These are phyloP conservation scores for Cadophora malorum DNA, from an alignment of 2,329 filamentous ascomycete genomes.

Conservation along the genomic window DNA sequence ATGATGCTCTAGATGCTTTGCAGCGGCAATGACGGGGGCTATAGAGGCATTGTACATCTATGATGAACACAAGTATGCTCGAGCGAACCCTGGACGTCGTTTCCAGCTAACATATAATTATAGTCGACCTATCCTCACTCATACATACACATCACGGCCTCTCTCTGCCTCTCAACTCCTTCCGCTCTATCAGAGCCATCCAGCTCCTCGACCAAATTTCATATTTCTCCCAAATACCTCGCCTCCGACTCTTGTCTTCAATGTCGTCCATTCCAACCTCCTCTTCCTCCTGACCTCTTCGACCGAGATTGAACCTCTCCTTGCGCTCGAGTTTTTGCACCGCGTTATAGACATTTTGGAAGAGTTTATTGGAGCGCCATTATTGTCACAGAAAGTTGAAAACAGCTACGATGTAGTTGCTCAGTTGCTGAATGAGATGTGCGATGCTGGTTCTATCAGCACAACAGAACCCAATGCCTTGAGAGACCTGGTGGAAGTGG, in stretches of 20 bases:
- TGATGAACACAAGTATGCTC: slow-evolving; percentile 86
- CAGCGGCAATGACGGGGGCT: slow-evolving; percentile 74
- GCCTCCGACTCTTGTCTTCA: slow-evolving; percentile 89
- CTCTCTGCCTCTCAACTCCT: slow-evolving; percentile 78
- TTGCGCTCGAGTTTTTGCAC: slow-evolving; percentile 93
- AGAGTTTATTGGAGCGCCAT: slow-evolving; percentile 88
- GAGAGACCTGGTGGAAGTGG: slow-evolving; percentile 88
- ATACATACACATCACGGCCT: slow-evolving; percentile 84
- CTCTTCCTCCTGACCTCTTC: slow-evolving; percentile 87
- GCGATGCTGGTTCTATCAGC: slow-evolving; percentile 86
- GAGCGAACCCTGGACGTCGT: slow-evolving; percentile 62
- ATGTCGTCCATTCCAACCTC: slow-evolving; percentile 83
- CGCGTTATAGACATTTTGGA: slow-evolving; percentile 91
- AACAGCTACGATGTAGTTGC: slow-evolving; percentile 91
- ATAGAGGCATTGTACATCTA: slow-evolving; percentile 97
- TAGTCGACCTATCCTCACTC: slow-evolving; percentile 85
- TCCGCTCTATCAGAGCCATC: slow-evolving; percentile 84
- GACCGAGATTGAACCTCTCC: slow-evolving; percentile 84
- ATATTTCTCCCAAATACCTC: slow-evolving; percentile 83
- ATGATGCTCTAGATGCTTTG: slow-evolving; percentile 32
- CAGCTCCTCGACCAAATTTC: slow-evolving; percentile 80
- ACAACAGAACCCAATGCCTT: slow-evolving; percentile 94
- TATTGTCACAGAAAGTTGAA: slow-evolving; percentile 87
- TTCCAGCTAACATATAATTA: slow-evolving; percentile 6
- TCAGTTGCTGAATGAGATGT: slow-evolving; percentile 94